Evolutionary conservation across 257 asterid genomes (phyloP).

Genomic region (Lantana camara): DNA sequence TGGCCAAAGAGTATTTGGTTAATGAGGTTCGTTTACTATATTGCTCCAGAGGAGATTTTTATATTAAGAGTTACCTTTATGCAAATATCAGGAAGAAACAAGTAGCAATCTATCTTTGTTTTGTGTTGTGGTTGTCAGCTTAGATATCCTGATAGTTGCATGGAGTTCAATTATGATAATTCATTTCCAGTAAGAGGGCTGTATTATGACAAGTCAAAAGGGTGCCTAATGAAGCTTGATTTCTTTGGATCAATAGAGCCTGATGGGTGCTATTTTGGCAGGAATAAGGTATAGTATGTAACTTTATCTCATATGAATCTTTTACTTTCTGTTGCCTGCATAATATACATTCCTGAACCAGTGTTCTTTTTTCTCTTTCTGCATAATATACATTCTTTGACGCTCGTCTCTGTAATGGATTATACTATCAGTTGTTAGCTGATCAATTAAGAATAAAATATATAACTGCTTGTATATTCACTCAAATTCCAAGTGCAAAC

Average conservation of each 20-base stretch:
- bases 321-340: not conserved
- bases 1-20: conserved; percentile 89
- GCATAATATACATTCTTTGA: conserved; percentile 6
- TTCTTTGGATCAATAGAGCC: conserved; percentile 98
- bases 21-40: conserved; percentile 74
- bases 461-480: not conserved
- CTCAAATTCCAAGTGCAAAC: not conserved
- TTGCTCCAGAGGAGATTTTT: conserved; percentile 4
- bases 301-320: conserved; percentile 10
- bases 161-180: conserved; percentile 74
- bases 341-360: conserved; percentile 8
- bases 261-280: conserved; percentile 94
- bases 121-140: conserved; percentile 54
- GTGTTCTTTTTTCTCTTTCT: not conserved
- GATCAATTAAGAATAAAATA: not conserved
- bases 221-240: conserved; percentile 93
- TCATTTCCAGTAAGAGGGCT: conserved; percentile 95
- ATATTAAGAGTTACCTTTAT: conserved; percentile 9
- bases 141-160: conserved; percentile 85
- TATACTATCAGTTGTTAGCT: not conserved
- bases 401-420: not conserved
- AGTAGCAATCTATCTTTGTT: conserved; percentile 1
- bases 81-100: conserved; percentile 2
- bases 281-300: conserved; percentile 67
- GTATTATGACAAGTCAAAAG: conserved; percentile 88